These are phyloP conservation scores for Leccinum huronense DNA, from an alignment of 1,284 basidiomycete genomes.

Conservation along the genomic window DNA sequence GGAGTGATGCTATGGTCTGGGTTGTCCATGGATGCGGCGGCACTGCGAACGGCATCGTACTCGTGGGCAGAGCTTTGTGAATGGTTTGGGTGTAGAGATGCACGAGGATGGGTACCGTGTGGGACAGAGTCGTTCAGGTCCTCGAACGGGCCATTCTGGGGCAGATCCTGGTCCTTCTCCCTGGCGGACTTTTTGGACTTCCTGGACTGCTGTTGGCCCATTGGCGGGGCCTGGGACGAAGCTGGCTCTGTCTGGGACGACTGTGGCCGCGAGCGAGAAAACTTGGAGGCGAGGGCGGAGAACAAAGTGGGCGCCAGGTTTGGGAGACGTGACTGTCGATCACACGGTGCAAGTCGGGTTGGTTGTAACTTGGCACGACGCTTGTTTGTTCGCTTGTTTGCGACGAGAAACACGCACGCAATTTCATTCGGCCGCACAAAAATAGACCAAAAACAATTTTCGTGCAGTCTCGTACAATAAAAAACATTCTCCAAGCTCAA, in stretches of 20 bases:
- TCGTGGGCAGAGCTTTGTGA: conserved; percentile 36
- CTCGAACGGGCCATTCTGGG: conserved; percentile 32
- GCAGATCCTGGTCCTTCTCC: conserved; percentile 54
- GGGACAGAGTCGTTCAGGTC: neutral
- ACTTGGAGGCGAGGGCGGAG: conserved; percentile 67
- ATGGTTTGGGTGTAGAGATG: conserved; percentile 39
- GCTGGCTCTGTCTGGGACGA: conserved; percentile 54
- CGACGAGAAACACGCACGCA: conserved; percentile 16
- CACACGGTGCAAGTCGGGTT: conserved; percentile 31
- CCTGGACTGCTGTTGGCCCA: conserved; percentile 81
- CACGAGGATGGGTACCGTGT: conserved; percentile 40
- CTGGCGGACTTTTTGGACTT: conserved; percentile 67
- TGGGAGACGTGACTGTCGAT: conserved; percentile 37
- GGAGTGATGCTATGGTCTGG: conserved; percentile 41
- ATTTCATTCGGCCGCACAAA: conserved; percentile 33
- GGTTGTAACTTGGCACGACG: conserved; percentile 16
- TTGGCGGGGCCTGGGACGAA: conserved; percentile 43
- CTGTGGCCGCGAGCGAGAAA: conserved; percentile 65
- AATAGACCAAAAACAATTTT: conserved; percentile 20
- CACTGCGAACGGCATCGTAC: conserved; percentile 40
- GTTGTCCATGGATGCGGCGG: conserved; percentile 46
- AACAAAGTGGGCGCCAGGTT: conserved; percentile 80
- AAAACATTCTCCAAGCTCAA: conserved; percentile 44
- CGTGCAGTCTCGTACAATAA: conserved; percentile 28
- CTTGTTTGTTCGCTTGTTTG: conserved; percentile 39